Evolutionary conservation across 2,329 filamentous ascomycete genomes (phyloP), one percentile per base, ranked within the genome.

Genomic region (Aaosphaeria pasadenensis): DNA sequence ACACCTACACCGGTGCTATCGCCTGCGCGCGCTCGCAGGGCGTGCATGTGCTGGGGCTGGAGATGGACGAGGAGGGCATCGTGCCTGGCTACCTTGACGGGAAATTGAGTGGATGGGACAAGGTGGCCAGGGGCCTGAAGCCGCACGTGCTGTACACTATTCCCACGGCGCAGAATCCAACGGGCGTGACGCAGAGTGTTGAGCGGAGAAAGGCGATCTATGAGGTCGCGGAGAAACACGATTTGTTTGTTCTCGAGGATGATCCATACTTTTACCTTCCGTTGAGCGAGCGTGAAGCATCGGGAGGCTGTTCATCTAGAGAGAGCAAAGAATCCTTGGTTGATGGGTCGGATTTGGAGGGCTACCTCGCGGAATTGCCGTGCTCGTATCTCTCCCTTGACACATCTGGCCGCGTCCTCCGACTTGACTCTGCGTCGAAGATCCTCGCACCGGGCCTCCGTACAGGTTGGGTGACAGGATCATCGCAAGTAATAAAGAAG

Each of bases 311-410:
- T 9, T 9, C n/a, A 36, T 13, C 17, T 24, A 3, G 3, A 2
- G 39, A 11, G 28, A 4, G 17, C 17, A 41, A 4, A 11, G 11
- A 43, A 7, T 3, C 2, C 9, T 6, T 2, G 6, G 9, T 30
- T 3, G 28, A 43, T 29, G 41, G 24, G 9, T 30, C 28, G 24
- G 41, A 9, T 9, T 17, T 40, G 30, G 9, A 9, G 9, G 7
- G 9, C 24, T 30, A 30, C 11, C 17, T 43, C 9, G 30, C 11
- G 24, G 24, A 43, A 5, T 51, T 63, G 1, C 47, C 51, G 4
- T 35, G 51, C 1, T 71, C 68, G 0, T 71, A 69, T 45, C 52
- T 73, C 0, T 64, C 62, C 2, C 45, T 73, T 7, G 70, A 73
- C 39, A 48, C 44, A 1, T 61, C 55, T 7, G 66, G 66, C 2